Evolutionary conservation across 75 land plant species (phyloP).

Genomic region (Sequoiadendron giganteum): DNA sequence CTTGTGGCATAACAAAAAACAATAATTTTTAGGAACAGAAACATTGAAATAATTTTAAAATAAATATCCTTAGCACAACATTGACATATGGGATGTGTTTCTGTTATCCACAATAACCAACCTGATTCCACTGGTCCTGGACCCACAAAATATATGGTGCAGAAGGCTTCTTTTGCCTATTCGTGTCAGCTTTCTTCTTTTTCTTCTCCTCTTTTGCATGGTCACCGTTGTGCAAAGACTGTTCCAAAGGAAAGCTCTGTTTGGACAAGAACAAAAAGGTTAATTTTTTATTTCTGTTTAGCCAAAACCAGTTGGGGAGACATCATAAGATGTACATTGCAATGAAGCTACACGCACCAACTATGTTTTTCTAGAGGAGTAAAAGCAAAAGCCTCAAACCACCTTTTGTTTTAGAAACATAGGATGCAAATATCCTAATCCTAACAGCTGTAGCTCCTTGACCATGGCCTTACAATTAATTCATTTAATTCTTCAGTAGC

Average conservation of each 20-base stretch:
- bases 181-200: constrained; percentile 43
- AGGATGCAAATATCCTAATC: not conserved
- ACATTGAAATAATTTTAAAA: not conserved
- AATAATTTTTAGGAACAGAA: not conserved
- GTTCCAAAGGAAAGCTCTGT: constrained; percentile 30
- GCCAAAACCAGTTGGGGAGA: not conserved
- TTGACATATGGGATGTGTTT: not conserved
- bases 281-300: not conserved
- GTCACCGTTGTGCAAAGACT: constrained; percentile 37
- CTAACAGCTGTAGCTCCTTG: not conserved
- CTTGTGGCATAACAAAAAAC: not conserved
- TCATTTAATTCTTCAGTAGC: not conserved
- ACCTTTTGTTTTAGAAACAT: not conserved
- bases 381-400: not conserved
- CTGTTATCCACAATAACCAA: constrained; percentile 14
- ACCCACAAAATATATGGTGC: constrained; percentile 74
- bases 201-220: constrained; percentile 52
- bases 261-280: constrained; percentile 2
- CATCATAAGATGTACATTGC: not conserved
- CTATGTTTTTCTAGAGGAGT: not conserved
- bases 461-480: not conserved
- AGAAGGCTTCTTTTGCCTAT: constrained; percentile 62
- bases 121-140: constrained; percentile 90
- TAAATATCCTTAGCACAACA: not conserved
- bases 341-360: not conserved